Percentiles rank a stretch among this genome's conserved stretches.
These are phyloP conservation scores for Huntiella omanensis DNA, from an alignment of 2,329 filamentous ascomycete genomes.

Conservation along the genomic window DNA sequence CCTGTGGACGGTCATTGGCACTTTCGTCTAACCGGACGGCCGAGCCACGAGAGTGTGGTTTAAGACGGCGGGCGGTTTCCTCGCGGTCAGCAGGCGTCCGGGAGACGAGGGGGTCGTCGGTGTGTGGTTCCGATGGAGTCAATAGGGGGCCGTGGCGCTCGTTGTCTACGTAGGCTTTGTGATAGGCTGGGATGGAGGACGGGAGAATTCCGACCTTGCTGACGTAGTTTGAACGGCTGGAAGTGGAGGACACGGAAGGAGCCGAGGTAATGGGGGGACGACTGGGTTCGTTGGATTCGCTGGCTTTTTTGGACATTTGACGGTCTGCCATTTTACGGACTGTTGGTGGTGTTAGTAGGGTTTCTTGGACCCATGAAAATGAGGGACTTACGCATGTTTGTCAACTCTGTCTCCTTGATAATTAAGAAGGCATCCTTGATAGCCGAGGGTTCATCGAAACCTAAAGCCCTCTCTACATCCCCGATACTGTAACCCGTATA, in stretches of 20 bases:
- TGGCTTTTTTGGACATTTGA: too few species aligned
- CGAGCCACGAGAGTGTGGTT: slow-evolving; percentile 62
- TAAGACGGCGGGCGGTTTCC: slow-evolving; percentile 61
- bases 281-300: neutral
- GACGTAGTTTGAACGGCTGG: slow-evolving; percentile 35
- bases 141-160: slow-evolving; percentile 30
- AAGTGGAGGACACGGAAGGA: slow-evolving; percentile 32
- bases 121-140: slow-evolving; percentile 22
- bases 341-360: too few species aligned
- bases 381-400: neutral
- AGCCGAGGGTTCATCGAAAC: slow-evolving; percentile 81
- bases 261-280: slow-evolving; percentile 36
- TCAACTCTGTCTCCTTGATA: slow-evolving; percentile 71
- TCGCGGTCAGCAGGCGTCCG: slow-evolving; percentile 58
- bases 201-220: slow-evolving; percentile 86
- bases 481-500: slow-evolving; percentile 94
- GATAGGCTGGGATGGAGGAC: slow-evolving; percentile 76
- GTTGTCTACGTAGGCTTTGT: slow-evolving; percentile 75
- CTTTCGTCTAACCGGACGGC: slow-evolving; percentile 49
- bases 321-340: too few species aligned
- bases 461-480: slow-evolving; percentile 86
- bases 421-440: slow-evolving; percentile 99
- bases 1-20: slow-evolving; percentile 34
- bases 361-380: too few species aligned
- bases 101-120: slow-evolving; percentile 29